Conservation (phyloP, 2,329 filamentous ascomycete genomes). For the Xylaria sp. region DNA sequence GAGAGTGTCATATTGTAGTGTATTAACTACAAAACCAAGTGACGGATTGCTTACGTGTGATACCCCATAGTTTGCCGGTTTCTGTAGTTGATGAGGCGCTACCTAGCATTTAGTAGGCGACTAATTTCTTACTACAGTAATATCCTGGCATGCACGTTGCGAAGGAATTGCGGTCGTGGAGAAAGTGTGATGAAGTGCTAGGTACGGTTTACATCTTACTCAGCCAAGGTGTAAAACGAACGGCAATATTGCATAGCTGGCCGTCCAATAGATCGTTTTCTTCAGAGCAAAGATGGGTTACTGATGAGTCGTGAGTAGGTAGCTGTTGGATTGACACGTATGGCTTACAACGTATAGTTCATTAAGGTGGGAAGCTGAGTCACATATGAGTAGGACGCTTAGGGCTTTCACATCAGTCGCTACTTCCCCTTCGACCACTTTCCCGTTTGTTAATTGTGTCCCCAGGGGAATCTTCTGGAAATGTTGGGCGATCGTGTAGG, state of each 20-base stretch:
- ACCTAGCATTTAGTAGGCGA: neutral
- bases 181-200: too few species aligned
- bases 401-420: neutral
- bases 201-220: too few species aligned
- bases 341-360: too few species aligned
- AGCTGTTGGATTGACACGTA: neutral
- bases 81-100: neutral
- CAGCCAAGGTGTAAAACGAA: neutral
- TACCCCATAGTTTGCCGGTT: neutral
- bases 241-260: neutral
- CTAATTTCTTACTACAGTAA: slow-evolving; percentile 1
- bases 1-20: neutral
- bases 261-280: neutral
- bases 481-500: too few species aligned
- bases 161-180: too few species aligned
- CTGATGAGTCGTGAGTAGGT: neutral
- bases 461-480: too few species aligned
- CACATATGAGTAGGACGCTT: too few species aligned
- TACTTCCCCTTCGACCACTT: neutral
- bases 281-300: neutral
- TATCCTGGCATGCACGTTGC: neutral
- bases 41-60: neutral
- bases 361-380: too few species aligned
- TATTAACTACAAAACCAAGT: neutral
- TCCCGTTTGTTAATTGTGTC: too few species aligned